Evolutionary conservation across 169 alveolate genomes (phyloP).

Genomic region (Cryptosporidium xiaoi): DNA sequence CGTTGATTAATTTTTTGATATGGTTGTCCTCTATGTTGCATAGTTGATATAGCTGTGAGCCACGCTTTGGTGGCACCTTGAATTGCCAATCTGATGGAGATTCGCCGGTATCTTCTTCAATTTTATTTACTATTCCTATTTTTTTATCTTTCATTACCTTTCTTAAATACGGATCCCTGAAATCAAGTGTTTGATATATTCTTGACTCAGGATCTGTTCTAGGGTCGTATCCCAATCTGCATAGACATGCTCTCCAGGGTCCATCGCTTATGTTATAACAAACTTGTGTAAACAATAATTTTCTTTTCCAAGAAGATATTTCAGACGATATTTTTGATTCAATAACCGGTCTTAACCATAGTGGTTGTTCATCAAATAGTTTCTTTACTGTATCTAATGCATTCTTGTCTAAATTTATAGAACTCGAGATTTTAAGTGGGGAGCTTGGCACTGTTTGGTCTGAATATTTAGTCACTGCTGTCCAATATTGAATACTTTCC

Average conservation of each 20-base stretch:
- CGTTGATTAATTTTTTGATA: conserved; percentile 75
- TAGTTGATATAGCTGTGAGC: conserved; percentile 78
- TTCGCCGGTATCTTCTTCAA: conserved; percentile 54
- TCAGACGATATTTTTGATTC: conserved; percentile 76
- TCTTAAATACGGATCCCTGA: conserved; percentile 77
- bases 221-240: conserved; percentile 81
- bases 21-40: conserved; percentile 78
- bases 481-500: conserved; percentile 52
- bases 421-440: conserved; percentile 47
- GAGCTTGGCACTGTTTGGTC: conserved; percentile 30
- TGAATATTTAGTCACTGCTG: conserved; percentile 35
- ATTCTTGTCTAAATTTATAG: conserved; percentile 40
- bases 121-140: conserved; percentile 35
- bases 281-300: conserved; percentile 78
- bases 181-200: conserved; percentile 80
- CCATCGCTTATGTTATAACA: conserved; percentile 80
- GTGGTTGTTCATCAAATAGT: conserved; percentile 77
- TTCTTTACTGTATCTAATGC: conserved; percentile 46
- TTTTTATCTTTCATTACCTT: conserved; percentile 73
- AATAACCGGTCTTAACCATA: conserved; percentile 79
- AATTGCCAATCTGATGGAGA: conserved; percentile 72
- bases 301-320: conserved; percentile 78
- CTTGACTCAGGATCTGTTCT: conserved; percentile 78
- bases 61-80: conserved; percentile 79
- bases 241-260: conserved; percentile 82